Percentiles rank a stretch among this genome's conserved stretches.
Evolutionary conservation across 257 asterid species (phyloP).

Genomic region (Leonotis leonurus): DNA sequence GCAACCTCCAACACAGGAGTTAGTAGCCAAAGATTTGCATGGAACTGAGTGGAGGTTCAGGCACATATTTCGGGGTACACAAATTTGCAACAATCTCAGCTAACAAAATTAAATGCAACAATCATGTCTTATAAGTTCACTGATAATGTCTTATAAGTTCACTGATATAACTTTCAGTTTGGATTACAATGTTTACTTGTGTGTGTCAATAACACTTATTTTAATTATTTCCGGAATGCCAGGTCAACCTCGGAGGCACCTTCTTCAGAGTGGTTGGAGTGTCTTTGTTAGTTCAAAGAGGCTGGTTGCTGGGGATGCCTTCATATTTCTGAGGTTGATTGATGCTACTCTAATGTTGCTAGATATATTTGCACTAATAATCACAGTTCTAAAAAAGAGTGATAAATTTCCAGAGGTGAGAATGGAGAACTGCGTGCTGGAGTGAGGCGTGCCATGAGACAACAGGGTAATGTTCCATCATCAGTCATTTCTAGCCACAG

Average conservation of each 20-base stretch:
- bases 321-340: slow-evolving; percentile 89
- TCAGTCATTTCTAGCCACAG: slow-evolving; percentile 99
- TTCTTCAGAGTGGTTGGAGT: slow-evolving; percentile 99
- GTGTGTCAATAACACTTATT: background rate
- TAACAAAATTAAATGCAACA: background rate
- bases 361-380: background rate
- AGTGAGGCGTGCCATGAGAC: slow-evolving; percentile 97
- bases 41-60: slow-evolving; percentile 89
- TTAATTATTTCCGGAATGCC: slow-evolving; percentile 16
- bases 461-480: slow-evolving; percentile 81
- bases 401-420: slow-evolving; percentile 62
- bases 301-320: slow-evolving; percentile 98
- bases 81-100: background rate
- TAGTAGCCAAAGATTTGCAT: slow-evolving; percentile 87
- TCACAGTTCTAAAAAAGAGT: background rate
- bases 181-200: background rate
- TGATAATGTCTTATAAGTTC: background rate
- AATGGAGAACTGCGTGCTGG: slow-evolving; percentile 97
- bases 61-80: slow-evolving; percentile 84
- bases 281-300: slow-evolving; percentile 95
- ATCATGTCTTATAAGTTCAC: background rate
- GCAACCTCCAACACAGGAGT: slow-evolving; percentile 95
- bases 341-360: slow-evolving; percentile 1
- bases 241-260: slow-evolving; percentile 98
- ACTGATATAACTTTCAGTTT: background rate